These are phyloP conservation scores for Metschnikowia orientalis DNA, from an alignment of 805 yeast genomes.

Conservation along the genomic window DNA sequence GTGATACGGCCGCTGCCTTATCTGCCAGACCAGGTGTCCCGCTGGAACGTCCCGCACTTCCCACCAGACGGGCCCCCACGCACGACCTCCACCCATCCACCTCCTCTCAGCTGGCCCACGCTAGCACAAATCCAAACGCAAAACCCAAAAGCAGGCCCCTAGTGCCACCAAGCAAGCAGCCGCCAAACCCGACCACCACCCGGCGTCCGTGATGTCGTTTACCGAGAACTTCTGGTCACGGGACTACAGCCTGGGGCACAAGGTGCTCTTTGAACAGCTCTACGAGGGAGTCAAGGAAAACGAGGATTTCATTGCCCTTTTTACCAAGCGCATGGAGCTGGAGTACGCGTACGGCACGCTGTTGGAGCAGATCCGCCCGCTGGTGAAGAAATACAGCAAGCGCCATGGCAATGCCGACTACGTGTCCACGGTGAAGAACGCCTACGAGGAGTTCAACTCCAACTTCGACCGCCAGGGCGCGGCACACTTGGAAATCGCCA, in stretches of 20 bases:
- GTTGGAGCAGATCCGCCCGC: slow-evolving; percentile 40
- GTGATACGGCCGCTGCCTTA: too few relatives aligned
- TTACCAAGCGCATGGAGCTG: slow-evolving; percentile 66
- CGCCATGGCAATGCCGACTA: slow-evolving; percentile 46
- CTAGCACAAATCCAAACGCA: too few relatives aligned
- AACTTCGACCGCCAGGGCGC: slow-evolving; percentile 57
- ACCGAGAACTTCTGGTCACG: slow-evolving; percentile 75
- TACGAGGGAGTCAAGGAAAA: slow-evolving; percentile 66
- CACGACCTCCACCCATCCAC: too few relatives aligned
- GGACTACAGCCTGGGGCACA: slow-evolving; percentile 55
- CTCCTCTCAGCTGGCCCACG: too few relatives aligned
- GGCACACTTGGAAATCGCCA: slow-evolving; percentile 57
- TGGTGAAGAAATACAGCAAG: slow-evolving; percentile 40
- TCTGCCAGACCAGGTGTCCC: too few relatives aligned
- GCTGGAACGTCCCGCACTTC: too few relatives aligned
- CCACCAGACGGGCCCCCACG: too few relatives aligned
- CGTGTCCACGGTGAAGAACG: slow-evolving; percentile 60
- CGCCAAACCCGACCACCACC: background rate
- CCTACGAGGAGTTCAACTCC: slow-evolving; percentile 53
- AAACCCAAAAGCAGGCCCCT: too few relatives aligned
- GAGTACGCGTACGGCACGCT: slow-evolving; percentile 63
- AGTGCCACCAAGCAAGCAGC: too few relatives aligned
- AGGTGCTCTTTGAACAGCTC: slow-evolving; percentile 48
- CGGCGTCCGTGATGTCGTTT: slow-evolving; percentile 44
- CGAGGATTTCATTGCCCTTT: slow-evolving; percentile 60